Base-by-base conservation (phyloP, 2,329 filamentous ascomycete species). In the Colletotrichum sublineola region DNA sequence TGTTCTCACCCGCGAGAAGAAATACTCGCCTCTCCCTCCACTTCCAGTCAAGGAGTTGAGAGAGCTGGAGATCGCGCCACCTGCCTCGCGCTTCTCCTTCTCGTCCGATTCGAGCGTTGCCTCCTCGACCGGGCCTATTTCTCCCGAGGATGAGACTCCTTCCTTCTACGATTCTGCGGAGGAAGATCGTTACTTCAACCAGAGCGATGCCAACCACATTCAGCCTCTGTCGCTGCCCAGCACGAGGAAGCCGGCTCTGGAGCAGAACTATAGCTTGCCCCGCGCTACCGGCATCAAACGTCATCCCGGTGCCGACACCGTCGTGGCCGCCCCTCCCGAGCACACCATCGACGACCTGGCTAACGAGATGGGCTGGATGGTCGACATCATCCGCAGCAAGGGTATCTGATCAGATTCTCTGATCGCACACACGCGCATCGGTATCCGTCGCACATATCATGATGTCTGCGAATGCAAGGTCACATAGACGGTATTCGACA, bases 281-380 rank as follows among this genome's bases (percentile, higher is more conserved):
- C 78, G 75, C 18, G 74, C 78, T 1, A 72, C 76, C 4, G 77
- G 74, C 44, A 75, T 69, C 46, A 80, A 81, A 74, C 73, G 63
- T 12, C 64, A 61, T 36, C 65, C 60, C 5, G 61, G 73, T 36
- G 73, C 60, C 40, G 74, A 75, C 1, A 71, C 75, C 1, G 67
- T 82, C 20, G 77, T 84, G 2, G 79, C 79, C 11, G 75, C 78
- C 50, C 82, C 81, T 2, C 78, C 80, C 53, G 81, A 83, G 60
- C 78, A 80, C 5, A 81, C 80, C 31, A 75, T 85, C 6, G 82
- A 84, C 58, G 81, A 84, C 67, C 82, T 85, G 73, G 80, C 78
- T 53, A 80, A 74, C 63, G 87, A 89, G 77, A 79, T 89, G 73
- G 82, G 85, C 66, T 89, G 87, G 86, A 86, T 89, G 78, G 85